phyloP scores from a whole-genome alignment of 768 basidiomycete species.

The Tulasnella sp. region DNA sequence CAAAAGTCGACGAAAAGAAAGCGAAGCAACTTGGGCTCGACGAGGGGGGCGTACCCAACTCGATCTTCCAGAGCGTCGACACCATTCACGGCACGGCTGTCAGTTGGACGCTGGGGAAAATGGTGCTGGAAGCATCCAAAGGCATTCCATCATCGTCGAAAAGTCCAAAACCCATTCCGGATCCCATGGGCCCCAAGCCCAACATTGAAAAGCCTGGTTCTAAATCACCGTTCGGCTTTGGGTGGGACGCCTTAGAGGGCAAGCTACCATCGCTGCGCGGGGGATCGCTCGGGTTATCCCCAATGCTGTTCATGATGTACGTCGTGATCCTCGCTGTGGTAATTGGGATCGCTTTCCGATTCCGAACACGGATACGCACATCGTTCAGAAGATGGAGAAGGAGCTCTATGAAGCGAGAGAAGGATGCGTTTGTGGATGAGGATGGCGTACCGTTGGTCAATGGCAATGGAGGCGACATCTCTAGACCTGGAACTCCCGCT shows the following conservation, averaged over 20 bases:
- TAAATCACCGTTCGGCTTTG: conserved; percentile 37
- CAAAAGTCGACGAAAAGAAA: conserved; percentile 48
- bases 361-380: conserved; percentile 42
- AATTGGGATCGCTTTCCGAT: conserved; percentile 37
- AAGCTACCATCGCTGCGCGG: conserved; percentile 54
- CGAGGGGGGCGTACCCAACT: conserved; percentile 23
- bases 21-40: conserved; percentile 54
- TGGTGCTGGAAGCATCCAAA: conserved; percentile 95
- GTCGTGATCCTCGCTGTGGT: conserved; percentile 34
- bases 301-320: conserved; percentile 27
- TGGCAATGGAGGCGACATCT: conserved; percentile 12
- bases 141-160: conserved; percentile 47
- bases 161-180: conserved; percentile 45
- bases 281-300: conserved; percentile 22
- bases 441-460: conserved; percentile 8
- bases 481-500: not conserved
- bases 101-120: conserved; percentile 96
- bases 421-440: conserved; percentile 12
- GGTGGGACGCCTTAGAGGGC: conserved; percentile 54
- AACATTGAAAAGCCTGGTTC: conserved; percentile 46
- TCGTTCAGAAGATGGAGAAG: conserved; percentile 37
- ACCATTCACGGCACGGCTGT: conserved; percentile 88
- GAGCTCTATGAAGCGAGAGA: conserved; percentile 24
- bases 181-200: conserved; percentile 52
- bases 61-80: conserved; percentile 87